Percentiles rank a stretch among this genome's conserved stretches.
Evolutionary conservation across 805 yeast species (phyloP).

Genomic region (Yarrowia deformans): DNA sequence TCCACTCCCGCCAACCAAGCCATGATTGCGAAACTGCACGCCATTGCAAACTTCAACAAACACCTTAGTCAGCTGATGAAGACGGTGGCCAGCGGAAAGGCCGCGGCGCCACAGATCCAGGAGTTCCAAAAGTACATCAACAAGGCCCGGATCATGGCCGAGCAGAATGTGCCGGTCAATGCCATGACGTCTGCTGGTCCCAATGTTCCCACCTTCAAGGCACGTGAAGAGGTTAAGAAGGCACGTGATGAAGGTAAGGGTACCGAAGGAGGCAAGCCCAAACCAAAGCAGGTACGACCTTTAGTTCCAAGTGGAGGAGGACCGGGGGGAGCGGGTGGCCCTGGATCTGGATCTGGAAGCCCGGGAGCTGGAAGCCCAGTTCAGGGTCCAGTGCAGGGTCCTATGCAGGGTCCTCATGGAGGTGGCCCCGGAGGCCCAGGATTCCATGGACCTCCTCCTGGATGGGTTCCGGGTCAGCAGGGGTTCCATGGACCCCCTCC

Average conservation of each 20-base stretch:
- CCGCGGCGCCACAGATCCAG: conserved; percentile 71
- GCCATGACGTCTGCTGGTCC: conserved; percentile 33
- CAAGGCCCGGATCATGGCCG: conserved; percentile 59
- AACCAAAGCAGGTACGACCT: neutral
- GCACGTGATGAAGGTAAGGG: neutral
- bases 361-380: neutral
- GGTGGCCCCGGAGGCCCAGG: neutral
- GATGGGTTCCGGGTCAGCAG: conserved; percentile 3
- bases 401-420: neutral
- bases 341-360: neutral
- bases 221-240: neutral
- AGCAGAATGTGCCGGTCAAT: conserved; percentile 28
- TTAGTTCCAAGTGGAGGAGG: neutral
- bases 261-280: neutral
- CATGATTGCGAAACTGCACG: conserved; percentile 84
- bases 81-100: conserved; percentile 83
- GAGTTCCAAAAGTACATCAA: conserved; percentile 83
- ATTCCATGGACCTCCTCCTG: neutral
- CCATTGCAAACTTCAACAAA: conserved; percentile 77
- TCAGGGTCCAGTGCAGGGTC: neutral
- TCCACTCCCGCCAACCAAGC: conserved; percentile 59
- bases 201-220: neutral
- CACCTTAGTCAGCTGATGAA: conserved; percentile 77
- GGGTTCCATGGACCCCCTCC: conserved; percentile 15
- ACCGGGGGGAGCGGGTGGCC: too few relatives aligned